Conservation (phyloP, 164 flowering plant species). For the Vitis amurensis region DNA sequence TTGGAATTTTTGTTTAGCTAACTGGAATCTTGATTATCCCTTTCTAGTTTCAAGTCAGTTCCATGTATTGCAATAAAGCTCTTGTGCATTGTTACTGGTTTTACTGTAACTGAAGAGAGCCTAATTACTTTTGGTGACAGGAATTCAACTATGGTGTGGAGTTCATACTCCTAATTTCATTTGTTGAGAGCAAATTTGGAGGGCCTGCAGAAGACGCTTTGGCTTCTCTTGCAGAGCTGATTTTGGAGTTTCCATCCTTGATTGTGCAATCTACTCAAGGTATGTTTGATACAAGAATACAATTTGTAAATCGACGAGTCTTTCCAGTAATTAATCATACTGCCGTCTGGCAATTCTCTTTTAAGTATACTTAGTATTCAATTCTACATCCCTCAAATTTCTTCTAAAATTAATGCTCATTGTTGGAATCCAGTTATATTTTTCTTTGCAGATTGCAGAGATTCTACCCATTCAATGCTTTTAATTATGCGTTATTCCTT, state of each 20-base stretch:
- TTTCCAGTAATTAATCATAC: neutral
- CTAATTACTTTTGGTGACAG: conserved; percentile 39
- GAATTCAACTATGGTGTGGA: conserved; percentile 86
- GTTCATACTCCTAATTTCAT: conserved; percentile 62
- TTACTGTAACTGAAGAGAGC: neutral
- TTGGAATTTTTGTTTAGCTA: neutral
- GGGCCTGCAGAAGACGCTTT: conserved; percentile 63
- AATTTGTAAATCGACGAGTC: neutral
- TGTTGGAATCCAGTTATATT: neutral
- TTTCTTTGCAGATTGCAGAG: neutral
- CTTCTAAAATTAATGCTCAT: neutral
- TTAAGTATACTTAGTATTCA: too few species aligned
- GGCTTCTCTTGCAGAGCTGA: conserved; percentile 47
- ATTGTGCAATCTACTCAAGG: conserved; percentile 86
- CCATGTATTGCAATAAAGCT: neutral
- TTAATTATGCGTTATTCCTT: neutral
- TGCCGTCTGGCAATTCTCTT: too few species aligned
- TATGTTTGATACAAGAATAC: conserved; percentile 13
- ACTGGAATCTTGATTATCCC: neutral
- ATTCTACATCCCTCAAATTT: neutral
- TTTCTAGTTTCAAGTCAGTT: neutral
- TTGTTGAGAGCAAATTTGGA: conserved; percentile 42
- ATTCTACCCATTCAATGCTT: too few species aligned
- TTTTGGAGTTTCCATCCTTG: conserved; percentile 52
- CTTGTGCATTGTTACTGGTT: neutral